These are phyloP conservation scores for Podaxis pistillaris DNA, from an alignment of 768 basidiomycete genomes.

Conservation along the genomic window DNA sequence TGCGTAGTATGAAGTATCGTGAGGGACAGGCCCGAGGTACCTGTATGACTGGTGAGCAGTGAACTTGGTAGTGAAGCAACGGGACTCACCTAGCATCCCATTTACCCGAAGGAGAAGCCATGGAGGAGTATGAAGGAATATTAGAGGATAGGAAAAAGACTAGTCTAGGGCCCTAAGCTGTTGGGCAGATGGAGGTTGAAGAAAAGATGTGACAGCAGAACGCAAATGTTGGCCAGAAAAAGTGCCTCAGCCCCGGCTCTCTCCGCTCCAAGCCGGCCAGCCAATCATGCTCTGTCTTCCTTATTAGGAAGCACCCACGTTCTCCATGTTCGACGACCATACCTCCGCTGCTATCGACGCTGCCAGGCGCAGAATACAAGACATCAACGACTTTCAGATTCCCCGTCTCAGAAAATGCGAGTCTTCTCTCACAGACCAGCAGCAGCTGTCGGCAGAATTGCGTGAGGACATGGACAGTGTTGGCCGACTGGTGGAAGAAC, in stretches of 20 bases:
- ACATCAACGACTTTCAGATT: conserved; percentile 43
- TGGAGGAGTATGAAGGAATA: conserved; percentile 30
- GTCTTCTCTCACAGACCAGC: conserved; percentile 61
- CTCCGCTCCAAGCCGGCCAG: conserved; percentile 34
- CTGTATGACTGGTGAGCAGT: conserved; percentile 32
- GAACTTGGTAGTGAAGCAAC: conserved; percentile 1
- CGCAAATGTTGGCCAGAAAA: conserved; percentile 23
- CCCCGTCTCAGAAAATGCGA: conserved; percentile 68
- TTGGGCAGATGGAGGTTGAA: conserved; percentile 23
- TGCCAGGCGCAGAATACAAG: conserved; percentile 8
- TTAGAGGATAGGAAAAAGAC: conserved; percentile 15
- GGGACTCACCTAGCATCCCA: conserved; percentile 69
- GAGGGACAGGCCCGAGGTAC: conserved; percentile 69
- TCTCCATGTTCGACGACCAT: conserved; percentile 12
- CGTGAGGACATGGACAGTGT: conserved; percentile 71
- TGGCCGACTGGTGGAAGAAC: conserved; percentile 65
- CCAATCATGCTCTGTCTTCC: conserved; percentile 33
- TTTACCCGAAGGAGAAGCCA: conserved; percentile 43
- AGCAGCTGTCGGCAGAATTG: conserved; percentile 71
- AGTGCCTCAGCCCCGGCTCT: conserved; percentile 26
- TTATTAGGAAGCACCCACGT: conserved; percentile 3
- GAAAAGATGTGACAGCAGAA: conserved; percentile 18
- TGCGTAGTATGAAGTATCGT: conserved; percentile 73
- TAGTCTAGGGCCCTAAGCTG: conserved; percentile 15
- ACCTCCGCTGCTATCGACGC: conserved; percentile 8